Conservation (phyloP, 257 asterid species). For the Galeopsis tetrahit region DNA sequence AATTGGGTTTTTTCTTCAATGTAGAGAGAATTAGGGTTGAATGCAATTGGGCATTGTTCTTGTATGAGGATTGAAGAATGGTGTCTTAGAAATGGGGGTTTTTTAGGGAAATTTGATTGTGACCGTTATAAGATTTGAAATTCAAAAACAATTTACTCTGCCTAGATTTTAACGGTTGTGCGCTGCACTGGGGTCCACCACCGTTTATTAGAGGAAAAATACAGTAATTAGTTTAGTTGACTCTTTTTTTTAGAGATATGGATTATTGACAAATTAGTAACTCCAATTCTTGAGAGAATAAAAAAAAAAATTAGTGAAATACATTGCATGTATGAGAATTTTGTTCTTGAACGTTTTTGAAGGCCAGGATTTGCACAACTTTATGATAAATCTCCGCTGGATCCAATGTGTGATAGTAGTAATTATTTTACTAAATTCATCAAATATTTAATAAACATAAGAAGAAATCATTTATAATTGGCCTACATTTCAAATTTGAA, state of each 20-base stretch:
- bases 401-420: not conserved
- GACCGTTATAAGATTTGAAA: constrained; percentile 43
- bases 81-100: constrained; percentile 13
- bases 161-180: constrained; percentile 28
- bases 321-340: too few relatives aligned
- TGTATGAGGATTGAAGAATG: constrained; percentile 1
- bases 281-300: too few relatives aligned
- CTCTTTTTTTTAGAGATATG: too few relatives aligned
- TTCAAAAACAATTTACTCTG: constrained; percentile 28
- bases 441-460: not conserved
- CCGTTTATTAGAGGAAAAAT: not conserved
- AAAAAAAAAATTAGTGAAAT: too few relatives aligned
- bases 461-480: not conserved
- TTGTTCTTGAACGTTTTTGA: not conserved
- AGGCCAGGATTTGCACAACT: not conserved
- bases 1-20: not conserved
- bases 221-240: not conserved
- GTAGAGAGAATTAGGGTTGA: constrained; percentile 19
- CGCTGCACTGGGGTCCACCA: constrained; percentile 22
- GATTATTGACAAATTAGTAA: too few relatives aligned
- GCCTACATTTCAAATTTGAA: not conserved
- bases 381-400: not conserved
- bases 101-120: constrained; percentile 32
- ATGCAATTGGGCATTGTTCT: constrained; percentile 16
- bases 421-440: not conserved